phyloP scores from a whole-genome alignment of 2,329 filamentous ascomycete genomes.

The Tolypocladium guangdongense region DNA sequence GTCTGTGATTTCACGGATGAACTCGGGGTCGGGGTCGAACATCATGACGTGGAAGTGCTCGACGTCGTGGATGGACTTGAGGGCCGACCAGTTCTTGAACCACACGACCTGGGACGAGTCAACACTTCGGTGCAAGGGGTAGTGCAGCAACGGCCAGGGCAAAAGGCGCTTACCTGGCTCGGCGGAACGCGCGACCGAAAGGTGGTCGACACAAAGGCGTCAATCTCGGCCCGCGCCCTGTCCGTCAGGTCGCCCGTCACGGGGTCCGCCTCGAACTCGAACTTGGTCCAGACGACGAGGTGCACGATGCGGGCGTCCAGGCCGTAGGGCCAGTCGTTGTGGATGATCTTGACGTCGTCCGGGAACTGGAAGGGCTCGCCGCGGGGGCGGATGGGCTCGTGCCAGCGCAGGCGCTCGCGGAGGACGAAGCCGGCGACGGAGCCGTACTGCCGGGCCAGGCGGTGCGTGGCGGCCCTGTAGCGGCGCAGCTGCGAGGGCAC shows the following conservation, averaged over 20 bases:
- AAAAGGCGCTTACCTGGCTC: slow-evolving; percentile 36
- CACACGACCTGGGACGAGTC: slow-evolving; percentile 19
- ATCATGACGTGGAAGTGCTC: slow-evolving; percentile 97
- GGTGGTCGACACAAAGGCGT: slow-evolving; percentile 55
- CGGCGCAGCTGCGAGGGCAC: slow-evolving; percentile 65
- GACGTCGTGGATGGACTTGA: slow-evolving; percentile 78
- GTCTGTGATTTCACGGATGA: slow-evolving; percentile 59
- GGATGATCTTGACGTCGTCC: slow-evolving; percentile 60
- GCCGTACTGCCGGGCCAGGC: slow-evolving; percentile 56
- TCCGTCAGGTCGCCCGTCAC: slow-evolving; percentile 56
- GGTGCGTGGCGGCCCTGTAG: slow-evolving; percentile 61
- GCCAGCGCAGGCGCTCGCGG: slow-evolving; percentile 59
- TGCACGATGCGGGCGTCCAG: slow-evolving; percentile 70
- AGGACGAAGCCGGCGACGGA: slow-evolving; percentile 71
- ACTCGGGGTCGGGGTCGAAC: slow-evolving; percentile 58
- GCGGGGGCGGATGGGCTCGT: slow-evolving; percentile 23
- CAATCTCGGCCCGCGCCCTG: slow-evolving; percentile 51
- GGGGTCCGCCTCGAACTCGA: slow-evolving; percentile 59
- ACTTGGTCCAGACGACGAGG: slow-evolving; percentile 89
- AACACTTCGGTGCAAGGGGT: not conserved
- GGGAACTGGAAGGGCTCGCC: slow-evolving; percentile 30
- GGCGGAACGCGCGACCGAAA: slow-evolving; percentile 47
- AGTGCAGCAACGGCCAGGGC: not conserved
- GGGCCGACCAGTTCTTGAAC: slow-evolving; percentile 68
- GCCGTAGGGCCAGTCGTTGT: slow-evolving; percentile 93